Percentiles rank a stretch among this genome's conserved stretches.
phyloP scores from a whole-genome alignment of 805 yeast species.

The Saccharomycopsis fodiens region DNA sequence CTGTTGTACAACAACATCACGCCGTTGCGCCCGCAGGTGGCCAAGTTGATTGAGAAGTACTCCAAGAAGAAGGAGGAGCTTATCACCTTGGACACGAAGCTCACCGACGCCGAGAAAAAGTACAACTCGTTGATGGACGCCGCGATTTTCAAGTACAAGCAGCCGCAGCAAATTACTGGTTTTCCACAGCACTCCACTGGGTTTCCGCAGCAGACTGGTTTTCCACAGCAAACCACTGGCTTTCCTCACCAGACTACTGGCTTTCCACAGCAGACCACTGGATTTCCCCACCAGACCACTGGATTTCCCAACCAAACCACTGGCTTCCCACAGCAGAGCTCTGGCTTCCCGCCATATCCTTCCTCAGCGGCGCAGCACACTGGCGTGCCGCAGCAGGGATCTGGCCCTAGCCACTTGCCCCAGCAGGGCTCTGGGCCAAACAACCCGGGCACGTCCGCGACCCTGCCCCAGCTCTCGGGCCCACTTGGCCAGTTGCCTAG shows the following conservation, averaged over 20 bases:
- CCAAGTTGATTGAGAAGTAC: constrained; percentile 69
- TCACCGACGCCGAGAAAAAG: constrained; percentile 56
- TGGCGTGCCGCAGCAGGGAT: constrained; percentile 8
- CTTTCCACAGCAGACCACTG: constrained; percentile 7
- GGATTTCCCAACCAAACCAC: neutral
- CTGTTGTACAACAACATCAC: constrained; percentile 63
- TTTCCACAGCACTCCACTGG: neutral
- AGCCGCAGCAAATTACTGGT: constrained; percentile 16
- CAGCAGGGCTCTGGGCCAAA: constrained; percentile 8
- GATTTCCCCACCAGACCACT: constrained; percentile 28
- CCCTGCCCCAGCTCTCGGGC: constrained; percentile 19
- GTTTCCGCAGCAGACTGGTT: neutral
- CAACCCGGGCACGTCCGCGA: too few species aligned
- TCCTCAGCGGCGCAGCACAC: neutral
- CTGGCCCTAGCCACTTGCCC: constrained; percentile 15
- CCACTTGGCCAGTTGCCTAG: constrained; percentile 4
- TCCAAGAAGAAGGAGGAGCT: constrained; percentile 73
- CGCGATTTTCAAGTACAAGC: constrained; percentile 25
- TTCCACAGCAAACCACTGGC: neutral
- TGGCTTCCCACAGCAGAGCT: neutral
- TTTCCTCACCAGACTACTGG: constrained; percentile 12
- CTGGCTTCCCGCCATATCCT: neutral
- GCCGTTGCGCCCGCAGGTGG: constrained; percentile 67
- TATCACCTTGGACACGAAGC: constrained; percentile 58
- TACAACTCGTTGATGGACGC: constrained; percentile 67